These are phyloP conservation scores for Cladophialophora exuberans DNA, from an alignment of 2,329 filamentous ascomycete species.

Conservation along the genomic window DNA sequence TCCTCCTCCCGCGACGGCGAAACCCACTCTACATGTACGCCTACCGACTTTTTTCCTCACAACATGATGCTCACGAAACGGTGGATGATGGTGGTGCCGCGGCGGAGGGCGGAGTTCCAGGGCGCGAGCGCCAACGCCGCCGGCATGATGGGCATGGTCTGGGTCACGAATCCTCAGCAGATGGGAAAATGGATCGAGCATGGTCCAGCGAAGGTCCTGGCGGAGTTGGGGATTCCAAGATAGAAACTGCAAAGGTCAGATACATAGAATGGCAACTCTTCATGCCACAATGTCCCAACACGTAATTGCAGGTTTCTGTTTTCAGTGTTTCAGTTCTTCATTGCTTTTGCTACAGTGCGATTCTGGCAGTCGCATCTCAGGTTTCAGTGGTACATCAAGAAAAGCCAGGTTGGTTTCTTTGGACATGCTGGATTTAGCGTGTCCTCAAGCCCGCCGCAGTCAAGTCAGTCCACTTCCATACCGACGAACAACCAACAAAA, in stretches of 20 bases:
- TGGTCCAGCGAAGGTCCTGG: slow-evolving; percentile 6
- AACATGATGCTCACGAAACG: slow-evolving; percentile 14
- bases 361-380: not conserved
- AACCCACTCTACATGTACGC: not conserved
- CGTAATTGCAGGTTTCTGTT: not conserved
- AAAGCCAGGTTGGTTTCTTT: no score
- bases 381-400: no score
- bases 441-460: no score
- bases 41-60: slow-evolving; percentile 6
- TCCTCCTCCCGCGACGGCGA: no score
- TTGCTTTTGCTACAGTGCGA: slow-evolving; percentile 1
- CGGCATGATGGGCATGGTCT: slow-evolving; percentile 19
- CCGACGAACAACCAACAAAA: no score
- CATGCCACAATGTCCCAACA: no score
- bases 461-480: no score
- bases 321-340: no score
- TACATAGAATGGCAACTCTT: no score
- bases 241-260: no score
- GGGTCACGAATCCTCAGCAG: slow-evolving; percentile 9
- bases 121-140: slow-evolving; percentile 14
- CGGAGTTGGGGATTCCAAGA: slow-evolving; percentile 6
- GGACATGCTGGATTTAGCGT: no score
- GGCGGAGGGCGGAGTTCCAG: not conserved
- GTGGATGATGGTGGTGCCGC: slow-evolving; percentile 13
- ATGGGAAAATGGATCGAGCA: slow-evolving; percentile 1